A percentile compares a stretch with the other conserved stretches of the same genome.
Conservation (phyloP, 345 rosid species). For the Fremontodendron californicum region DNA sequence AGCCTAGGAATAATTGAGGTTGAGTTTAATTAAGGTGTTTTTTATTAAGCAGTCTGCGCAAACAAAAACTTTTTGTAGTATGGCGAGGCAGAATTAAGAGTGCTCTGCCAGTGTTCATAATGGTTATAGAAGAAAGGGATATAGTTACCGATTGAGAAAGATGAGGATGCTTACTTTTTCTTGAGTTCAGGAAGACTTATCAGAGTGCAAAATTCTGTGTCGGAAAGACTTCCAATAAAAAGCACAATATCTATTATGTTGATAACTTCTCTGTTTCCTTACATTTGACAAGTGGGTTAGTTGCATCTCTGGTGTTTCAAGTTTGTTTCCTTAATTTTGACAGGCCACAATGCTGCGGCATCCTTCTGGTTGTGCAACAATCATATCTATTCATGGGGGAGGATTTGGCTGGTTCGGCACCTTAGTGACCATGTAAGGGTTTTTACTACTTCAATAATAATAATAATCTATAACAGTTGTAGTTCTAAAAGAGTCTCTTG, state of each 20-base stretch:
- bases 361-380: constrained; percentile 84
- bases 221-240: neutral
- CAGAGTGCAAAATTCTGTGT: neutral
- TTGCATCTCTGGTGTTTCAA: constrained; percentile 9
- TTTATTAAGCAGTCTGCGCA: neutral
- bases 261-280: neutral
- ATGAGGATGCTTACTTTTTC: neutral
- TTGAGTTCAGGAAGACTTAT: neutral
- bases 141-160: neutral
- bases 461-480: neutral
- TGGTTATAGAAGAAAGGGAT: neutral
- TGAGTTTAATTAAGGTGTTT: neutral
- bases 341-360: constrained; percentile 70
- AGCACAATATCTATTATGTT: neutral
- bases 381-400: constrained; percentile 44
- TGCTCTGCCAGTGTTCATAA: neutral
- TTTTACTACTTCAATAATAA: constrained; percentile 7
- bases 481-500: constrained; percentile 12
- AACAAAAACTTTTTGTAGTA: neutral
- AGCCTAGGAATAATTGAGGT: neutral
- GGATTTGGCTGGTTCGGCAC: constrained; percentile 88
- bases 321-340: constrained; percentile 18
- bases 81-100: neutral
- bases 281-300: neutral
- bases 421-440: constrained; percentile 53